These are phyloP conservation scores for Asterochloris sp. DNA, from an alignment of 139 green algal genomes.

Conservation along the genomic window DNA sequence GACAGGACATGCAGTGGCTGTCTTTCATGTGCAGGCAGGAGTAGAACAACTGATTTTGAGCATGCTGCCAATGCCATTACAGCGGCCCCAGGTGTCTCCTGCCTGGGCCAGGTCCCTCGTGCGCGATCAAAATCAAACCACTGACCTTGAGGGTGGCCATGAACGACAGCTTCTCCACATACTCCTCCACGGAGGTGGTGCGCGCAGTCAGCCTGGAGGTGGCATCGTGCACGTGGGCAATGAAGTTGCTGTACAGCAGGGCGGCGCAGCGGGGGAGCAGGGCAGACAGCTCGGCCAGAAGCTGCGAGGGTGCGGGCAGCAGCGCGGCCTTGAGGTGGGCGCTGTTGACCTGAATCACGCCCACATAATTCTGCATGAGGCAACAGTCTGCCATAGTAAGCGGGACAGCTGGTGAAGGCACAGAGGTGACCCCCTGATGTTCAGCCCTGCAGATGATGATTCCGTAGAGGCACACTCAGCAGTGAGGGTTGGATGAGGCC, in stretches of 20 bases:
- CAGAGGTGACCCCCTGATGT: too few relatives aligned
- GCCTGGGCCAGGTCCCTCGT: neutral
- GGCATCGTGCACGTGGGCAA: constrained; percentile 54
- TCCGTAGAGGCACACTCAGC: too few relatives aligned
- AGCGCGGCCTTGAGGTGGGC: constrained; percentile 53
- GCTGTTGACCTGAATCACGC: constrained; percentile 31
- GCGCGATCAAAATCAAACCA: neutral
- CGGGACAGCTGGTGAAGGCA: too few relatives aligned
- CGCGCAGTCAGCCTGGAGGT: constrained; percentile 40
- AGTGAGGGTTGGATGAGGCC: too few relatives aligned
- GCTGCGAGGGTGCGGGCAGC: constrained; percentile 53
- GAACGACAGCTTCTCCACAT: constrained; percentile 69
- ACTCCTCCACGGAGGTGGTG: constrained; percentile 64
- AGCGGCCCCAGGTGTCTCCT: too few relatives aligned
- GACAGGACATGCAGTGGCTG: too few relatives aligned
- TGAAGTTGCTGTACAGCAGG: constrained; percentile 62
- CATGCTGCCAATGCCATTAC: neutral
- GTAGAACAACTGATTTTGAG: neutral
- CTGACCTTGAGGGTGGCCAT: constrained; percentile 39
- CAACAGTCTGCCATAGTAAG: too few relatives aligned
- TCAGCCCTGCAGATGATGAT: too few relatives aligned
- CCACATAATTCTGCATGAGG: constrained; percentile 32
- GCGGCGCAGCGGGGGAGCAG: constrained; percentile 54
- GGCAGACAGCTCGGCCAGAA: constrained; percentile 51
- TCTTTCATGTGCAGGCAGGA: too few relatives aligned